Evolutionary conservation across 202 grass and related monocot species (phyloP), one percentile per base, ranked within the genome.

Genomic region (Cymbopogon flexuosus): DNA sequence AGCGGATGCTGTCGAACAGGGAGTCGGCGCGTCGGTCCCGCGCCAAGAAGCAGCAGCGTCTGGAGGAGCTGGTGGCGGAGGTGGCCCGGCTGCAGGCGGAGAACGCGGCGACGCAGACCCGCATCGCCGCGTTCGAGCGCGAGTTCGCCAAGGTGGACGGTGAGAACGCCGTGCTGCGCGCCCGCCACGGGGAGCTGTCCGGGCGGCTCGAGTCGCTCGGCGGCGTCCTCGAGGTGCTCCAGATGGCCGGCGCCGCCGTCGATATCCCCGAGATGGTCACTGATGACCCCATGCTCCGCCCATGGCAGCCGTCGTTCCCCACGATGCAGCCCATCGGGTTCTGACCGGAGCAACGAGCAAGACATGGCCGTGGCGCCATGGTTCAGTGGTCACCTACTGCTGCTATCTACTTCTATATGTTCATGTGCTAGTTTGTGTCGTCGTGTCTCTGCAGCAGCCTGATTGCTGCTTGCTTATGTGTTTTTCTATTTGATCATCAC

Each of bases 1-100:
- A 92, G 86, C 79, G 90, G 83, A 89, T 89, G 90, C 86, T 92
- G 24, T 92, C 90, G 21, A 92, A 92, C 71, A 72, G 90, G 83
- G 90, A 92, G 79, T 89, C 90, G 39, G 90, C 90, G n/a, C 68
- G 90, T 59, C 83, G 90, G 0, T 92, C 90, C 10, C 79, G 90
- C 40, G 87, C 87, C 41, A 60, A 80, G 37, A 92, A 92, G 90
- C 90, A 92, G 83, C 90, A 89, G 80, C 46, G 79, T 1, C 81
- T 92, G 65, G 90, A 92, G 83, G 90, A 92, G 86, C 86, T 92
- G 36, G 73, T 89, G 49, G 77, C 80, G 60, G 83, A 92, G 84
- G 76, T 69, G 41, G 72, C 86, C 40, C 75, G 77, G 34, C 90
- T 92, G 40, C 87, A 89, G 86, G 87, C 80, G 3, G 86, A 92